Evolutionary conservation across 495 filamentous ascomycete genomes (phyloP).

Genomic region (Tuber magnatum): DNA sequence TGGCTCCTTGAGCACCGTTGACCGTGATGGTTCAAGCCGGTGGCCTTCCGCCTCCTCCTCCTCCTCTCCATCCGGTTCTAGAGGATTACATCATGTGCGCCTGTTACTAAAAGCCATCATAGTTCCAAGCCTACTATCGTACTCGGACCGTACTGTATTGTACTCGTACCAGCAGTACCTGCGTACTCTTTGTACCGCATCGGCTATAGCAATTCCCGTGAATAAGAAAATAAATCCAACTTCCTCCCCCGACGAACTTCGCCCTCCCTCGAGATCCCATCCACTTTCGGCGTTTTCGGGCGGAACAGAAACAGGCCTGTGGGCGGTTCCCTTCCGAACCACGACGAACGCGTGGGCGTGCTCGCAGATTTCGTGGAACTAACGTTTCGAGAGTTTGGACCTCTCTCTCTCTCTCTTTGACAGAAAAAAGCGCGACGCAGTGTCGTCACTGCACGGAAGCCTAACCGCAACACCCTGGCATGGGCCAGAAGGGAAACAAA

Average conservation of each 20-base stretch:
- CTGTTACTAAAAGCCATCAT: constrained; percentile 26
- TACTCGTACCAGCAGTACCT: too few species aligned
- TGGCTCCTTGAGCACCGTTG: not conserved
- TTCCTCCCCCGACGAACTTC: constrained; percentile 12
- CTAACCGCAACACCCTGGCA: not conserved
- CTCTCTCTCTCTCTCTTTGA: not conserved
- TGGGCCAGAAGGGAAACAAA: not conserved
- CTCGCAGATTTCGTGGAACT: not conserved
- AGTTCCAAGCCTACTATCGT: not conserved
- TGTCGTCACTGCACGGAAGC: not conserved
- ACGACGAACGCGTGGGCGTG: not conserved
- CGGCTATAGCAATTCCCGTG: not conserved
- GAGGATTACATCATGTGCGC: constrained; percentile 34
- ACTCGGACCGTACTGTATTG: not conserved
- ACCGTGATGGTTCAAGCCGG: not conserved
- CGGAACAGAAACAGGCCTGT: not conserved
- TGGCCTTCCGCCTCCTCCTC: not conserved
- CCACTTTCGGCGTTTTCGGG: constrained; percentile 26
- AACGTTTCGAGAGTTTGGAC: not conserved
- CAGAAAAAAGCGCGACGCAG: not conserved
- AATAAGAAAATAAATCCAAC: constrained; percentile 14
- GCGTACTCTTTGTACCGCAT: not conserved
- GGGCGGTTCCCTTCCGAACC: not conserved
- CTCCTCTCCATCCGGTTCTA: constrained; percentile 31
- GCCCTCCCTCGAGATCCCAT: constrained; percentile 11